These are phyloP conservation scores for Epicoccum nigrum DNA, from an alignment of 2,329 filamentous ascomycete genomes.

Conservation along the genomic window DNA sequence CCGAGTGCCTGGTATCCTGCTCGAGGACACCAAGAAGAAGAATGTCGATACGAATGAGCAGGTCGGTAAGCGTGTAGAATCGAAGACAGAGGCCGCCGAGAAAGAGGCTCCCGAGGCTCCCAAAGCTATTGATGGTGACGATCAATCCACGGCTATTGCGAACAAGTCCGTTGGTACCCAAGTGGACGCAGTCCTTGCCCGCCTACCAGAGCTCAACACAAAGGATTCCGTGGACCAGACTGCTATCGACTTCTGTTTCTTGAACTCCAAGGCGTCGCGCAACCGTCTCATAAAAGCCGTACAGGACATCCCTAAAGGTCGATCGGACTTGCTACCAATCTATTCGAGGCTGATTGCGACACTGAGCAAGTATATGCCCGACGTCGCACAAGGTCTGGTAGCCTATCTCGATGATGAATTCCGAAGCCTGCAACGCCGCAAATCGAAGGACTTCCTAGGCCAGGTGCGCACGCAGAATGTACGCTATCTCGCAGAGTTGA, in stretches of 20 bases:
- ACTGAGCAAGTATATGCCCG: slow-evolving; percentile 89
- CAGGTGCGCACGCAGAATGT: slow-evolving; percentile 94
- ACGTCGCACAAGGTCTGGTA: slow-evolving; percentile 90
- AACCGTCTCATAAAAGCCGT: slow-evolving; percentile 92
- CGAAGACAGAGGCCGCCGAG: slow-evolving; percentile 51
- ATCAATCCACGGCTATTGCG: slow-evolving; percentile 89
- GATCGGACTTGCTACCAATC: slow-evolving; percentile 85
- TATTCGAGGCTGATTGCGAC: slow-evolving; percentile 95
- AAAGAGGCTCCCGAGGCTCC: slow-evolving; percentile 51
- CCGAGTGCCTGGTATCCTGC: slow-evolving; percentile 89
- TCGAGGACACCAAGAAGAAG: slow-evolving; percentile 96
- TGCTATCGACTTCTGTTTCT: slow-evolving; percentile 95
- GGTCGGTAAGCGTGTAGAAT: slow-evolving; percentile 72
- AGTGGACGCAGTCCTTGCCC: slow-evolving; percentile 85
- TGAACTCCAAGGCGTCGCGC: slow-evolving; percentile 97
- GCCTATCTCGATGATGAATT: slow-evolving; percentile 96
- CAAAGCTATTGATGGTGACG: slow-evolving; percentile 69
- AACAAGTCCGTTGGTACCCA: slow-evolving; percentile 98
- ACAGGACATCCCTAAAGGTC: slow-evolving; percentile 92
- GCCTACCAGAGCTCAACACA: slow-evolving; percentile 87
- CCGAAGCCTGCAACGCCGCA: slow-evolving; percentile 91
- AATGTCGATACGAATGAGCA: slow-evolving; percentile 82
- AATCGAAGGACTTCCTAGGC: slow-evolving; percentile 95
- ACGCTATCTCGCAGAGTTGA: slow-evolving; percentile 95
- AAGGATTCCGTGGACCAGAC: slow-evolving; percentile 92